These are phyloP conservation scores for Hypoxylon fragiforme DNA, from an alignment of 495 filamentous ascomycete genomes.

Conservation along the genomic window DNA sequence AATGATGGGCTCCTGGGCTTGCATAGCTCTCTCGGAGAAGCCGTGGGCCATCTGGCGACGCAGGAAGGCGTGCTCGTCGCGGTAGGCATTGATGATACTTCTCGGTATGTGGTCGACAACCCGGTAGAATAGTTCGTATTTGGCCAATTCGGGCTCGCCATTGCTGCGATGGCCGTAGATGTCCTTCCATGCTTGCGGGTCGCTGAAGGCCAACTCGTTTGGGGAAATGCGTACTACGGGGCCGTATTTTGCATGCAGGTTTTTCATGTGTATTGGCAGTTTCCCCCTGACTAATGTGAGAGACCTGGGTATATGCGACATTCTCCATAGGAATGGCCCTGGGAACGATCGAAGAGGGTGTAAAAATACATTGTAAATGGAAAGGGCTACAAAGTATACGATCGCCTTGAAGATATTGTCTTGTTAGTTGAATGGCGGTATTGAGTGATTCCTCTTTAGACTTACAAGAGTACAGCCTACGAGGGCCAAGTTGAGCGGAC, in stretches of 20 bases:
- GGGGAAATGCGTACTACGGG: conserved; percentile 52
- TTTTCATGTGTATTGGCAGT: conserved; percentile 38
- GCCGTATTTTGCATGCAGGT: conserved; percentile 50
- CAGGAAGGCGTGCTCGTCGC: conserved; percentile 37
- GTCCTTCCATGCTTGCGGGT: conserved; percentile 52
- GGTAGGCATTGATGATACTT: conserved; percentile 26
- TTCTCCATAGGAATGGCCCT: conserved; percentile 41
- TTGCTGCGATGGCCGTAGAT: conserved; percentile 45
- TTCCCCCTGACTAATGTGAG: conserved; percentile 22
- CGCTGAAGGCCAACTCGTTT: conserved; percentile 48
- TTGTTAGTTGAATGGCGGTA: background rate
- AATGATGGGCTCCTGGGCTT: conserved; percentile 43
- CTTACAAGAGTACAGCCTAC: conserved; percentile 22
- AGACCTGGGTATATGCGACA: conserved; percentile 29
- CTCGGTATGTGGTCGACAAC: conserved; percentile 26
- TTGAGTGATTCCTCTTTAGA: background rate
- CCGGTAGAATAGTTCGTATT: conserved; percentile 30
- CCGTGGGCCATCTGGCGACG: conserved; percentile 47
- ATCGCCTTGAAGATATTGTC: conserved; percentile 11
- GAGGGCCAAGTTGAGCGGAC: conserved; percentile 14
- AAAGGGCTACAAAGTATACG: conserved; percentile 1
- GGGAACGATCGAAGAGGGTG: conserved; percentile 50
- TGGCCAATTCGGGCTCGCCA: conserved; percentile 34
- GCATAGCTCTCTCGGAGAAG: conserved; percentile 47
- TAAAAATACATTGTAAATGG: conserved; percentile 46